These are phyloP conservation scores for Xylariaceae sp. DNA, from an alignment of 2,329 filamentous ascomycete genomes.

Conservation along the genomic window DNA sequence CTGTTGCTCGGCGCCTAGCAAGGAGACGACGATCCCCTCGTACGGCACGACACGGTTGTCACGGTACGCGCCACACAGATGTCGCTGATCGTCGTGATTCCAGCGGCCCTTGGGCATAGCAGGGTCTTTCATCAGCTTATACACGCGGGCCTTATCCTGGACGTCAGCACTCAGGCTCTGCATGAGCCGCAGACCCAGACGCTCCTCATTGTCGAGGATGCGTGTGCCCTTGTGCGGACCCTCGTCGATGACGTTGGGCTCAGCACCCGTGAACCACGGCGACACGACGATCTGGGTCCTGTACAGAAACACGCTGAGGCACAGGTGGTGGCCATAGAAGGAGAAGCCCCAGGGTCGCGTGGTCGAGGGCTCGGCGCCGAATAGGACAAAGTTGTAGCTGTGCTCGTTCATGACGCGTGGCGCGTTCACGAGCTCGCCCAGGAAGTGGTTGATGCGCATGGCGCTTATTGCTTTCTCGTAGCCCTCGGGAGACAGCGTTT, in stretches of 20 bases:
- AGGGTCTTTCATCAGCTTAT: constrained; percentile 65
- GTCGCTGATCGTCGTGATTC: constrained; percentile 83
- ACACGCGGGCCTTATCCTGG: constrained; percentile 62
- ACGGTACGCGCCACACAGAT: constrained; percentile 78
- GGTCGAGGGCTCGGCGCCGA: constrained; percentile 63
- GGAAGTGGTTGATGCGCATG: constrained; percentile 78
- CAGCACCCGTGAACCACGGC: constrained; percentile 81
- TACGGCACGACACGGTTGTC: constrained; percentile 80
- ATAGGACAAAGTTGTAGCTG: constrained; percentile 78
- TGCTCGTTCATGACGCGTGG: constrained; percentile 73
- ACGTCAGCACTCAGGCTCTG: constrained; percentile 59
- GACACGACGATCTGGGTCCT: constrained; percentile 70
- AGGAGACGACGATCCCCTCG: constrained; percentile 67
- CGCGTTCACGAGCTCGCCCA: constrained; percentile 70
- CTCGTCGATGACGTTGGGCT: constrained; percentile 76
- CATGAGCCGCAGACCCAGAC: constrained; percentile 72
- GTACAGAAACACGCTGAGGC: constrained; percentile 73
- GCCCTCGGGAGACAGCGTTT: constrained; percentile 71
- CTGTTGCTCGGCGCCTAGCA: constrained; percentile 57
- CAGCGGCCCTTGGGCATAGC: constrained; percentile 72
- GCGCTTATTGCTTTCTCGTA: constrained; percentile 73
- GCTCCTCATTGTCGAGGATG: constrained; percentile 71
- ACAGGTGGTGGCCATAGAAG: constrained; percentile 82
- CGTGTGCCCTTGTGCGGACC: constrained; percentile 68
- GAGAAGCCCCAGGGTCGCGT: constrained; percentile 72